Evolutionary conservation across 192 early-diverging fungal genomes (phyloP).

Genomic region (Mortierella hygrophila): DNA sequence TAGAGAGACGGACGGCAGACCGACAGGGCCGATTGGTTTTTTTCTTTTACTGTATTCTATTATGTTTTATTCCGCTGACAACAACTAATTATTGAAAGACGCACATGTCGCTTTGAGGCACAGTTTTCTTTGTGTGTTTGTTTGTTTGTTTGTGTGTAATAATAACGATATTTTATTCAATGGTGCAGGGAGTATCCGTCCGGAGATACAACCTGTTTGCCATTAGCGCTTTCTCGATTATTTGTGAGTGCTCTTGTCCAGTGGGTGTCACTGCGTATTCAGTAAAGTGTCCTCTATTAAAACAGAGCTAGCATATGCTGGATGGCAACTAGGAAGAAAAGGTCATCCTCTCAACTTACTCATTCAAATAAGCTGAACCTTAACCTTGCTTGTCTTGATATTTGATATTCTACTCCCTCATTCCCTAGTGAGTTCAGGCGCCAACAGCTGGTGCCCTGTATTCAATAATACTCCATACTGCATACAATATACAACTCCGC

Average conservation of each 20-base stretch:
- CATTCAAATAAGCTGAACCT: neutral
- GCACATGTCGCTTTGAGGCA: constrained; percentile 11
- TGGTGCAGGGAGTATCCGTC: neutral
- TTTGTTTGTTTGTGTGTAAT: neutral
- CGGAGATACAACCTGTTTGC: neutral
- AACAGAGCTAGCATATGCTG: neutral
- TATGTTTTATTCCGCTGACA: neutral
- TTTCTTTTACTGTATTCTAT: neutral
- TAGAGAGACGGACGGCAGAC: neutral
- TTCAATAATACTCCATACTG: neutral
- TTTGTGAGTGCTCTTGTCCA: neutral
- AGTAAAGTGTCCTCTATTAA: constrained; percentile 1
- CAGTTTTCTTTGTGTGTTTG: neutral
- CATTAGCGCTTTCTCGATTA: neutral
- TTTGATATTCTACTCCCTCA: neutral
- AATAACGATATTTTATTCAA: constrained; percentile 7
- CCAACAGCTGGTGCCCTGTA: neutral
- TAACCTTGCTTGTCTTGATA: constrained; percentile 6
- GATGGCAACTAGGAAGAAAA: neutral
- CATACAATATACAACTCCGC: neutral
- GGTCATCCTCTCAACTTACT: neutral
- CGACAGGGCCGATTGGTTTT: neutral
- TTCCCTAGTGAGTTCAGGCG: neutral
- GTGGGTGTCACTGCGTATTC: neutral
- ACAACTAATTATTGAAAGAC: neutral